These are phyloP conservation scores for Fraxinus latifolia DNA, from an alignment of 305 asterid species.

Conservation along the genomic window DNA sequence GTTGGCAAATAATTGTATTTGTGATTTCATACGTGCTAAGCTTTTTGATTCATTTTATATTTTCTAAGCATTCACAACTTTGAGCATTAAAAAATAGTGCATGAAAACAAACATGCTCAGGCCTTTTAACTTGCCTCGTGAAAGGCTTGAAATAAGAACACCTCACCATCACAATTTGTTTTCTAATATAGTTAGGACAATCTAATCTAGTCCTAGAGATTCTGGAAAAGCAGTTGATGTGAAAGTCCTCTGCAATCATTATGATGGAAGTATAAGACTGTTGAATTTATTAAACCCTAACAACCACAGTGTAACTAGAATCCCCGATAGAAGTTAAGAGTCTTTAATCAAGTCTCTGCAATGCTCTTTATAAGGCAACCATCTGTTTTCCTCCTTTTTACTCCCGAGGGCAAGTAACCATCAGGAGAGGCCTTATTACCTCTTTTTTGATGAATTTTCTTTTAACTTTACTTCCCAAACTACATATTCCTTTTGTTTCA, in stretches of 20 bases:
- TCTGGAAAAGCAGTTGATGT: neutral
- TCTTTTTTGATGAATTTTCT: neutral
- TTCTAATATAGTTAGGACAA: neutral
- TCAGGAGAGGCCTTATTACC: neutral
- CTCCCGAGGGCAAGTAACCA: neutral
- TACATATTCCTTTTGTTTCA: neutral
- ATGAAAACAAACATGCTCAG: neutral
- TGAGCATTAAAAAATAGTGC: neutral
- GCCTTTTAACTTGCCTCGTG: neutral
- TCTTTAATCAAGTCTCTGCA: neutral
- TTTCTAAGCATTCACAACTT: neutral
- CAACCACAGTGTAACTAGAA: neutral
- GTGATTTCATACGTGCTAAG: neutral
- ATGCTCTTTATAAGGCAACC: neutral
- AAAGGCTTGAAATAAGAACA: neutral
- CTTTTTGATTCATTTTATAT: neutral
- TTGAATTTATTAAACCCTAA: neutral
- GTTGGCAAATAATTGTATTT: neutral
- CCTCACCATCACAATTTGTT: neutral
- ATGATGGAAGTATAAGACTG: neutral
- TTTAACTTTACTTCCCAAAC: neutral
- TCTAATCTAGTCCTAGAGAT: neutral
- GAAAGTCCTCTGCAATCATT: neutral
- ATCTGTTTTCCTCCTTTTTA: neutral
- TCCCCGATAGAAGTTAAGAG: neutral